These are phyloP conservation scores for Acacia melanoxylon DNA, from an alignment of 306 rosid genomes.

Conservation along the genomic window DNA sequence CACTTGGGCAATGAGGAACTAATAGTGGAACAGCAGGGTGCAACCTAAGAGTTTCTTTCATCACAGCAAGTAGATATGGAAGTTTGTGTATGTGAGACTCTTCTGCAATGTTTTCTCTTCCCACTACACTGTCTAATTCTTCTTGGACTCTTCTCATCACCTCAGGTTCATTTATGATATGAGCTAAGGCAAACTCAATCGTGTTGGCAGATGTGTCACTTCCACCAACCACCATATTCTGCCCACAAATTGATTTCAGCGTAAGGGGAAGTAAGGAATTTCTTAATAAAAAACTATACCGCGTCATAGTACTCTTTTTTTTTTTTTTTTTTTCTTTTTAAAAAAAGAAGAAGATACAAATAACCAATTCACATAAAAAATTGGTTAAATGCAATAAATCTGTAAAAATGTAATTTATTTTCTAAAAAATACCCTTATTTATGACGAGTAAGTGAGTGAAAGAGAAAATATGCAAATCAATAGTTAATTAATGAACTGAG, in stretches of 20 bases:
- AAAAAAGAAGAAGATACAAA: too few relatives aligned
- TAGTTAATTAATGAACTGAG: too few relatives aligned
- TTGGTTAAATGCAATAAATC: too few relatives aligned
- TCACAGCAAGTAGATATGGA: not conserved
- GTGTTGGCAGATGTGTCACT: slow-evolving; percentile 68
- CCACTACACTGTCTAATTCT: slow-evolving; percentile 54
- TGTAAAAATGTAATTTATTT: too few relatives aligned
- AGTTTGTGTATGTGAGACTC: not conserved
- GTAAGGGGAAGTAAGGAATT: not conserved
- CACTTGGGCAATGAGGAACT: not conserved
- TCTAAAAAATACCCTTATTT: too few relatives aligned
- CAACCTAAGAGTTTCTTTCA: not conserved
- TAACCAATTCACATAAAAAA: too few relatives aligned
- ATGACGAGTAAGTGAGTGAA: too few relatives aligned
- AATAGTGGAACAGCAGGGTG: not conserved
- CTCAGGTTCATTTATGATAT: slow-evolving; percentile 49
- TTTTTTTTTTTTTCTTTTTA: too few relatives aligned
- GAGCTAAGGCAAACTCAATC: slow-evolving; percentile 65
- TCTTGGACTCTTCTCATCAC: slow-evolving; percentile 48
- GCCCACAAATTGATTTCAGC: not conserved
- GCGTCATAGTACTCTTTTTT: too few relatives aligned
- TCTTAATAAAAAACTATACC: too few relatives aligned
- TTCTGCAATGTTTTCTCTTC: slow-evolving; percentile 36
- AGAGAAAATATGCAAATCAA: too few relatives aligned
- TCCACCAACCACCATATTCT: slow-evolving; percentile 83